These are phyloP conservation scores for Kernera saxatilis DNA, from an alignment of 345 rosid genomes.

Conservation along the genomic window DNA sequence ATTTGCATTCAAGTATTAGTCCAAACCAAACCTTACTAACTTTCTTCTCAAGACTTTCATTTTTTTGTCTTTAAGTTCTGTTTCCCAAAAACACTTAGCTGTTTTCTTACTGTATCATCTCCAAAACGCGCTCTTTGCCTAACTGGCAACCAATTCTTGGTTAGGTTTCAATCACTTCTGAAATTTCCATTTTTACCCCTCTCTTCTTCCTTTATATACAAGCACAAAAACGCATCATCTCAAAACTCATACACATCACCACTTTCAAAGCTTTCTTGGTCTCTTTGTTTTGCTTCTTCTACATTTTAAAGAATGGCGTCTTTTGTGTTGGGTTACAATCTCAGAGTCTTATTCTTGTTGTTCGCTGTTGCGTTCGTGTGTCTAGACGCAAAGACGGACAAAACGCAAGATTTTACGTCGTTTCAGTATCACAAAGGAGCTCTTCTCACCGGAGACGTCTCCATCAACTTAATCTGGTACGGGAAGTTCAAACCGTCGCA, in stretches of 20 bases:
- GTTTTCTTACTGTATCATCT: conserved; percentile 14
- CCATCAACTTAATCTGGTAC: conserved; percentile 73
- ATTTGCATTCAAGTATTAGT: not conserved
- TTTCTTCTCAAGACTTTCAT: not conserved
- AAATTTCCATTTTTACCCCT: not conserved
- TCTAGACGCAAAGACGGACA: conserved; percentile 32
- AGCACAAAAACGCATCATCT: not conserved
- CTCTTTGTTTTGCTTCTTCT: not conserved
- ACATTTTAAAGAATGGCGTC: not conserved
- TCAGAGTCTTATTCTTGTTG: not conserved
- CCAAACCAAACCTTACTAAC: not conserved
- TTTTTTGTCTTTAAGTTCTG: conserved; percentile 4
- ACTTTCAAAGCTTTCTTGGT: not conserved
- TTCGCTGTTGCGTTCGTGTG: not conserved
- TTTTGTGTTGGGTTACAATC: not conserved
- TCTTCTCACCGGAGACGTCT: conserved; percentile 59
- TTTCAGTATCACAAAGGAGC: conserved; percentile 67
- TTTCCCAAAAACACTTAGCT: conserved; percentile 5
- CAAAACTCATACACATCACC: not conserved
- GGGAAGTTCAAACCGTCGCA: conserved; percentile 72
- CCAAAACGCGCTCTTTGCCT: conserved; percentile 20
- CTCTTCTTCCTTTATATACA: not conserved
- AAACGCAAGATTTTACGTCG: conserved; percentile 27
- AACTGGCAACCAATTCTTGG: conserved; percentile 5
- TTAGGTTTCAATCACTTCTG: not conserved